Evolutionary conservation across 164 flowering plant genomes (phyloP), one percentile per base, ranked within the genome.

Genomic region (Umbellularia californica): DNA sequence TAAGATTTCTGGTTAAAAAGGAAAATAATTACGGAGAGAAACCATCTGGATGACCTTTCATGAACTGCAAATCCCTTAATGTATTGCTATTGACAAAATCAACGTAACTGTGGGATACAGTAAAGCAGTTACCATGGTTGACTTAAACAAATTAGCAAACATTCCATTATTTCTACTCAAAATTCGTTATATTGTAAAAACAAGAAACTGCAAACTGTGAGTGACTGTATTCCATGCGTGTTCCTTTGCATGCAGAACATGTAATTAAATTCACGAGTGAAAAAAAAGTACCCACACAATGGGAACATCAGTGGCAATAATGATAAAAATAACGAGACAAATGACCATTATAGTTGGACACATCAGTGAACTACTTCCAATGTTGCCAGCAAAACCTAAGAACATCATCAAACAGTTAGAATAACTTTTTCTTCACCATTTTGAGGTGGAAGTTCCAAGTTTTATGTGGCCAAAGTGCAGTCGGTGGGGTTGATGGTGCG

Each of bases 1-100:
- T 82, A 91, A 41, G 81, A 81, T 76, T 82, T 85, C 99, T 93
- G 94, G 27, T 80, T 70, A 74, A 77, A 69, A 79, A 76, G 67
- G 70, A 68, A 74, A 70, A 75, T 23, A n/a, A 66, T 64, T 55
- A 55, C 13, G 60, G n/a, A 55, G n/a, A 55, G 17, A 55, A 55
- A 20, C 60, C 60, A 55, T 55, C 60, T 55, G 14, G 67, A 25
- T 7, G 17, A 64, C 30, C 67, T 24, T 64, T 64, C 17, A 23
- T 22, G 28, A 64, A 3, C 33, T 64, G 22, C 67, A 64, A 22
- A 24, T 64, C 25, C 17, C 67, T 25, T 23, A 22, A 24, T 10
- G 3, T 23, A 2, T 22, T 30, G 35, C 23, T 64, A 27, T 25
- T 64, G 24, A 64, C 25, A 64, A 64, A 25, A 25, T n/a, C 15